Percentiles rank a stretch among this genome's conserved stretches.
Conservation (phyloP, 108 stramenopile species). For the Poteriospumella lacustris region DNA sequence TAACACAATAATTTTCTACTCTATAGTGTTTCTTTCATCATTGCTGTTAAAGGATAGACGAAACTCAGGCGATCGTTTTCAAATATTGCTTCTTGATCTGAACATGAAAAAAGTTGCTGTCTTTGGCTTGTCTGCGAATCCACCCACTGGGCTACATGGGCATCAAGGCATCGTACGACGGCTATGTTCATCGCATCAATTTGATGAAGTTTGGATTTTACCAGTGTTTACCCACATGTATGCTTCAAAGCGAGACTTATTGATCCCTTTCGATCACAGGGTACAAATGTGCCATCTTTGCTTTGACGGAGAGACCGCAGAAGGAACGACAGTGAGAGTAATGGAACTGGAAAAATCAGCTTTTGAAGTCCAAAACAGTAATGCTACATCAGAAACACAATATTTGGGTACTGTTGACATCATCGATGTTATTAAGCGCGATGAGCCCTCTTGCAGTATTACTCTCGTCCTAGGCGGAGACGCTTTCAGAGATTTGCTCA, state of each 20-base stretch:
- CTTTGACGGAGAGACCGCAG: too few relatives aligned
- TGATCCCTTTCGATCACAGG: too few relatives aligned
- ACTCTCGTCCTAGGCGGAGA: background rate
- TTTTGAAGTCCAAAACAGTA: too few relatives aligned
- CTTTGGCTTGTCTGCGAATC: slow-evolving; percentile 33
- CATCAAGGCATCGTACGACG: slow-evolving; percentile 18
- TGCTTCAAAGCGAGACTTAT: too few relatives aligned
- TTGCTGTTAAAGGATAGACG: too few relatives aligned
- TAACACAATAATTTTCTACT: too few relatives aligned
- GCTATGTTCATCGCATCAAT: background rate
- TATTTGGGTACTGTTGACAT: slow-evolving; percentile 1
- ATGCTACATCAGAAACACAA: too few relatives aligned
- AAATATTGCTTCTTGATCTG: slow-evolving; percentile 32
- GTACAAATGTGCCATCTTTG: too few relatives aligned
- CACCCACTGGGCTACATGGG: slow-evolving; percentile 26
- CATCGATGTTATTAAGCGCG: background rate
- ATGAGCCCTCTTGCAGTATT: background rate
- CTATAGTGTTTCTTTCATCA: too few relatives aligned
- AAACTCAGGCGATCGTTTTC: too few relatives aligned
- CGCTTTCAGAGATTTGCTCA: slow-evolving; percentile 22
- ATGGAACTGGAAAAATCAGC: too few relatives aligned
- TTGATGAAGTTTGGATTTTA: slow-evolving; percentile 32
- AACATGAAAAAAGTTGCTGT: slow-evolving; percentile 37
- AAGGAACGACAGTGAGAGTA: too few relatives aligned
- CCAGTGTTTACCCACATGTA: slow-evolving; percentile 30